Percentiles rank a stretch among this genome's conserved stretches.
phyloP scores from a whole-genome alignment of 305 asterid species.

The Petunia hybrid region DNA sequence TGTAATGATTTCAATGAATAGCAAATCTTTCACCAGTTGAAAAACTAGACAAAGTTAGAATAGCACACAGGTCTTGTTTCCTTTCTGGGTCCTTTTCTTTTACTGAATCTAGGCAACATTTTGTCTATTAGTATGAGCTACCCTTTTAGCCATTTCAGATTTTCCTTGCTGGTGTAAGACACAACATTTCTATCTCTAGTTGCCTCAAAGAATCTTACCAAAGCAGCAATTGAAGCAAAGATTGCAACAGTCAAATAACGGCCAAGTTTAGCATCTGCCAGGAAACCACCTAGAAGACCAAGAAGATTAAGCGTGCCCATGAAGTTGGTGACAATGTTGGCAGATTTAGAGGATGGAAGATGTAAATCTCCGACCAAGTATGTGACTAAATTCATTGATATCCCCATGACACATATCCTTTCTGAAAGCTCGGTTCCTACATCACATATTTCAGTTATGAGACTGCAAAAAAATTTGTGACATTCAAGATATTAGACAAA shows the following conservation, averaged over 20 bases:
- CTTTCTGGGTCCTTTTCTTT: neutral
- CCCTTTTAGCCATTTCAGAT: conserved; percentile 17
- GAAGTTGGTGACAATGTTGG: conserved; percentile 82
- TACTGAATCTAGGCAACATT: neutral
- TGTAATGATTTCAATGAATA: neutral
- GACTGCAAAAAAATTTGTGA: neutral
- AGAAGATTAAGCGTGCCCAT: conserved; percentile 90
- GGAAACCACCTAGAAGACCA: conserved; percentile 85
- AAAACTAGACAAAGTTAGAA: neutral
- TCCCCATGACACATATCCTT: conserved; percentile 88
- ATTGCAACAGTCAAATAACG: conserved; percentile 79
- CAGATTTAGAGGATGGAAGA: conserved; percentile 76
- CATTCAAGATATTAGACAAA: neutral
- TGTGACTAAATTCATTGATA: conserved; percentile 85
- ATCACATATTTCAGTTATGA: neutral
- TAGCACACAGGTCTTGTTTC: neutral
- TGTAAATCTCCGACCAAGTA: conserved; percentile 76
- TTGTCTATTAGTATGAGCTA: neutral
- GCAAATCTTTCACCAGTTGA: neutral
- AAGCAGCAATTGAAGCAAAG: conserved; percentile 70
- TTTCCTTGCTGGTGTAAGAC: neutral
- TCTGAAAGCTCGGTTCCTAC: conserved; percentile 87
- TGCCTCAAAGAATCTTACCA: conserved; percentile 48
- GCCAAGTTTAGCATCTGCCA: conserved; percentile 91
- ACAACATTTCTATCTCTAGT: neutral